Evolutionary conservation across 108 stramenopile species (phyloP).

Genomic region (Fistulifera solaris): DNA sequence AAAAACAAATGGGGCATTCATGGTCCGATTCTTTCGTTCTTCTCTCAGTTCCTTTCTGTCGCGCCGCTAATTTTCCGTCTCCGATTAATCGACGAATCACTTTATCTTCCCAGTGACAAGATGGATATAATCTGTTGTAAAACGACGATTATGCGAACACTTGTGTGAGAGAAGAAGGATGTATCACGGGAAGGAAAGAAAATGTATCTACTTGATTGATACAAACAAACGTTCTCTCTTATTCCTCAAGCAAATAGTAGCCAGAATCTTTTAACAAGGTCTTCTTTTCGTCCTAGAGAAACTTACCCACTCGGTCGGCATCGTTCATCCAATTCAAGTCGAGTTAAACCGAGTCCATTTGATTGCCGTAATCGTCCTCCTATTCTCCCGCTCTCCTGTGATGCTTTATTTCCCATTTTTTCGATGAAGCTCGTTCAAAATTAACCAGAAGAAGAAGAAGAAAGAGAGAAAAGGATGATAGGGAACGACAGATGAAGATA

Average conservation of each 20-base stretch:
- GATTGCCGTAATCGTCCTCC: constrained; percentile 4
- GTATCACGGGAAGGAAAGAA: background rate
- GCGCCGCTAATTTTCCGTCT: constrained; percentile 61
- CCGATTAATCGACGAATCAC: constrained; percentile 59
- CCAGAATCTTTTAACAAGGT: too few species aligned
- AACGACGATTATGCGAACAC: constrained; percentile 1
- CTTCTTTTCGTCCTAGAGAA: background rate
- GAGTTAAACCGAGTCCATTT: constrained; percentile 38
- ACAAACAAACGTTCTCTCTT: background rate
- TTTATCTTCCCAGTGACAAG: constrained; percentile 68
- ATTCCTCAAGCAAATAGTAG: background rate
- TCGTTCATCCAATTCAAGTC: constrained; percentile 54
- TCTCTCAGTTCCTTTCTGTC: constrained; percentile 46
- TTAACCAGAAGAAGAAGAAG: too few species aligned
- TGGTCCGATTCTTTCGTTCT: constrained; percentile 16
- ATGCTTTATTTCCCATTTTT: constrained; percentile 1
- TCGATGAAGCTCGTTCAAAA: too few species aligned
- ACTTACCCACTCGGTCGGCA: constrained; percentile 70
- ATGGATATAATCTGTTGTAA: constrained; percentile 43
- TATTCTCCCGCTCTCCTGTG: constrained; percentile 2
- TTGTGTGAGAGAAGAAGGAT: background rate
- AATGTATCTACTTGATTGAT: background rate
- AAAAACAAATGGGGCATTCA: constrained; percentile 90
- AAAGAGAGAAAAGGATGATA: too few species aligned
- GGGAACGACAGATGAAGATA: too few species aligned